Evolutionary conservation across 768 basidiomycete species (phyloP).

Genomic region (Lentinus brumalis): DNA sequence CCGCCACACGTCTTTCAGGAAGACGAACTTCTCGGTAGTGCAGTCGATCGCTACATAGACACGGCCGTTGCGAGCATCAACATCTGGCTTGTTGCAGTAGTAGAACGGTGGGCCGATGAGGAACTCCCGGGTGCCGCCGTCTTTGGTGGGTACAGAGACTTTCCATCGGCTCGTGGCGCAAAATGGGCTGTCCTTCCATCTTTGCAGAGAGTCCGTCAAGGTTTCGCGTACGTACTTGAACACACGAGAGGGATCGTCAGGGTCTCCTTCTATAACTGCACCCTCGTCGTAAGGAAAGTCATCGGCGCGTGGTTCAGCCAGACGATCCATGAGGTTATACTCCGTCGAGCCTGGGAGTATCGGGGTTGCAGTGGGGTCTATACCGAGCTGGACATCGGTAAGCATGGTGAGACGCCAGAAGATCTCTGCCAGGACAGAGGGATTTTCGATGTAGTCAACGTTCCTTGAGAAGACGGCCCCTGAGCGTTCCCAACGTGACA

Average conservation of each 20-base stretch:
- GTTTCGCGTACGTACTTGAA: background rate
- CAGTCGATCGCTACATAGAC: background rate
- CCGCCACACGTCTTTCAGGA: background rate
- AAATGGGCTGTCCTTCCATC: background rate
- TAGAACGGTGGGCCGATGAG: background rate
- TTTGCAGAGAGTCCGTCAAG: background rate
- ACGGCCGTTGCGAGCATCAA: background rate
- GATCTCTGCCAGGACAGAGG: background rate
- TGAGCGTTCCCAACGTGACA: background rate
- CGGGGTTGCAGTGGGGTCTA: background rate
- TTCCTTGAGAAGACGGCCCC: background rate
- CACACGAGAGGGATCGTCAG: background rate
- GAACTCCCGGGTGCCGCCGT: background rate
- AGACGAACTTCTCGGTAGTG: background rate
- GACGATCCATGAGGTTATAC: background rate
- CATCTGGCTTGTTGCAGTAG: background rate
- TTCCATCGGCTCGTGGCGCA: background rate
- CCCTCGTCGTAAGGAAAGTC: background rate
- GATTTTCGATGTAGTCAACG: background rate
- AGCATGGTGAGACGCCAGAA: background rate
- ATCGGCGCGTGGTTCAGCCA: background rate
- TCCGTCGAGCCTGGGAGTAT: background rate
- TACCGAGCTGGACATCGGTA: background rate
- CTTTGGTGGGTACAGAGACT: background rate
- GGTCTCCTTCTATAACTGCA: background rate